A percentile compares a stretch with the other conserved stretches of the same genome.
phyloP scores from a whole-genome alignment of 805 yeast genomes.

The Kodamaea restingae region DNA sequence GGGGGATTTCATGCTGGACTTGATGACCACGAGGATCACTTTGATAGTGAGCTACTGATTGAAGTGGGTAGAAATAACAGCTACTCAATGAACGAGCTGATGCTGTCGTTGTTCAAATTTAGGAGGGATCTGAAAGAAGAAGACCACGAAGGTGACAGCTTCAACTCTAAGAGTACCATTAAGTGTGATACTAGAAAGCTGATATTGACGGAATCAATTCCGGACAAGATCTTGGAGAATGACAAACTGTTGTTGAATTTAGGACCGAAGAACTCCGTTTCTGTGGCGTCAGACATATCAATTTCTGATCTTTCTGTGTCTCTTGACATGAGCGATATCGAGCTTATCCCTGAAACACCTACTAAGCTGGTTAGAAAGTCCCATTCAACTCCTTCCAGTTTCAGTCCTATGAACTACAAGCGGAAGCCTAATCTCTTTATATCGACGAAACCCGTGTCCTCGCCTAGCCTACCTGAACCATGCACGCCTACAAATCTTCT shows the following conservation, averaged over 20 bases:
- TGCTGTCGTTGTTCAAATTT: slow-evolving; percentile 27
- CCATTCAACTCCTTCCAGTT: slow-evolving; percentile 26
- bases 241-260: no score
- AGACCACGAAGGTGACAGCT: neutral
- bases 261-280: neutral
- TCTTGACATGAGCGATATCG: slow-evolving; percentile 17
- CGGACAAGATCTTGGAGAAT: no score
- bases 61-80: slow-evolving; percentile 37
- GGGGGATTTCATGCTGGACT: neutral
- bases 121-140: neutral
- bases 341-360: slow-evolving; percentile 34
- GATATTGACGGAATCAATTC: no score
- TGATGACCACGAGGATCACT: neutral
- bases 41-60: slow-evolving; percentile 29
- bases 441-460: slow-evolving; percentile 5
- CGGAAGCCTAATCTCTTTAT: slow-evolving; percentile 9
- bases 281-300: neutral
- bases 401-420: slow-evolving; percentile 19
- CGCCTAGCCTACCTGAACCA: slow-evolving; percentile 15
- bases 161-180: no score
- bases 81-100: slow-evolving; percentile 28
- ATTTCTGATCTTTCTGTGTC: slow-evolving; percentile 1
- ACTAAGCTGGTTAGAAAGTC: slow-evolving; percentile 32
- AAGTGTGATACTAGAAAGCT: no score
- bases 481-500: slow-evolving; percentile 15